A percentile compares a stretch with the other conserved stretches of the same genome.
Conservation (phyloP, 176 grass and related monocot genomes). For the Juncus effusus region DNA sequence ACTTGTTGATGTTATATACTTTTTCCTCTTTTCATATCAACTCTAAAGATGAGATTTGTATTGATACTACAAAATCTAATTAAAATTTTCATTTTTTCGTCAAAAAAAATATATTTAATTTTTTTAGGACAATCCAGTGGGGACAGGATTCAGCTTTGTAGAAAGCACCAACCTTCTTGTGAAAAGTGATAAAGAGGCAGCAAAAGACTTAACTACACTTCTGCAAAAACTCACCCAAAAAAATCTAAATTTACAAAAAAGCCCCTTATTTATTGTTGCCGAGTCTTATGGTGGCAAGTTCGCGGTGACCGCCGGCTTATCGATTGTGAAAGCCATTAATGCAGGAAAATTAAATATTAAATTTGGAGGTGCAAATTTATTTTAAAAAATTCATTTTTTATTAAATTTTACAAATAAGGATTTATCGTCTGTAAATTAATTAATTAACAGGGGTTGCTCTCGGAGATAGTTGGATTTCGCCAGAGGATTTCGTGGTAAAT, state of each 20-base stretch:
- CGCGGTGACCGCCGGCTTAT: conserved; percentile 61
- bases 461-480: conserved; percentile 91
- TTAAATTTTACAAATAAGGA: background rate
- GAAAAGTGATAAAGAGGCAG: conserved; percentile 59
- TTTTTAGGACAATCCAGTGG: conserved; percentile 77
- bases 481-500: conserved; percentile 63
- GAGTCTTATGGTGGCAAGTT: conserved; percentile 98
- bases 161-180: conserved; percentile 55
- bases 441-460: conserved; percentile 50
- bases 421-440: background rate
- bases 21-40: no score
- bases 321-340: conserved; percentile 45
- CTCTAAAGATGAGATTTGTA: no score
- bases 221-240: conserved; percentile 39
- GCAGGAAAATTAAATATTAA: conserved; percentile 33
- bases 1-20: no score
- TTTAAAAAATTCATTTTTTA: background rate
- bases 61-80: no score
- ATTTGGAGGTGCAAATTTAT: conserved; percentile 42
- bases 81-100: no score
- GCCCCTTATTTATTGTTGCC: conserved; percentile 77
- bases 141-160: conserved; percentile 84
- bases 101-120: background rate
- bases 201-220: conserved; percentile 59
- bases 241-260: conserved; percentile 28